These are phyloP conservation scores for Amoeboaphelidium protococcarum DNA, from an alignment of 371 early-diverging fungal species.

Conservation along the genomic window DNA sequence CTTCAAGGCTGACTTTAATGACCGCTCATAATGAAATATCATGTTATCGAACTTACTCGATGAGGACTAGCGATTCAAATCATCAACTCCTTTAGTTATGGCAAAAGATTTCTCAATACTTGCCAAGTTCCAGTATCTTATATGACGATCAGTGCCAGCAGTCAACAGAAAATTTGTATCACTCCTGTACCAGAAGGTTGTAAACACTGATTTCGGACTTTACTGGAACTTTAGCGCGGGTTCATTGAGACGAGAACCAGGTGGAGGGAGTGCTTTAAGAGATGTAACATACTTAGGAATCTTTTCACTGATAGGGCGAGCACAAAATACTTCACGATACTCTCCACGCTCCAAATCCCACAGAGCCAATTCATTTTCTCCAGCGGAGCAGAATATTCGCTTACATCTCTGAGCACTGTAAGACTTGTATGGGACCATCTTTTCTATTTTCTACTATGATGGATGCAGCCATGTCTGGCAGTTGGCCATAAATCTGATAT, in stretches of 20 bases:
- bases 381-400: slow-evolving; percentile 8
- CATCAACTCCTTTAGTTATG: slow-evolving; percentile 28
- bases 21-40: slow-evolving; percentile 19
- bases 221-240: not conserved
- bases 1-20: slow-evolving; percentile 8
- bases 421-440: slow-evolving; percentile 18
- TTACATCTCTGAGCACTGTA: slow-evolving; percentile 25
- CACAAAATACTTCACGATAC: slow-evolving; percentile 40
- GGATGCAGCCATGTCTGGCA: no score
- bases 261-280: not conserved
- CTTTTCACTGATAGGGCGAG: slow-evolving; percentile 27
- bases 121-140: slow-evolving; percentile 48
- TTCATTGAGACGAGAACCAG: not conserved
- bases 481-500: no score
- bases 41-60: not conserved
- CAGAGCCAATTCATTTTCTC: slow-evolving; percentile 44
- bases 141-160: slow-evolving; percentile 49
- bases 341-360: slow-evolving; percentile 46
- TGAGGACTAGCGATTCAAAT: slow-evolving; percentile 9
- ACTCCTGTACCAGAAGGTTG: slow-evolving; percentile 15
- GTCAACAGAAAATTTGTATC: slow-evolving; percentile 38
- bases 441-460: slow-evolving; percentile 11
- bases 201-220: slow-evolving; percentile 2
- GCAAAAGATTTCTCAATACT: slow-evolving; percentile 37
- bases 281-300: slow-evolving; percentile 1